phyloP scores from a whole-genome alignment of 139 green algal genomes.

The Coelastrella sp. region DNA sequence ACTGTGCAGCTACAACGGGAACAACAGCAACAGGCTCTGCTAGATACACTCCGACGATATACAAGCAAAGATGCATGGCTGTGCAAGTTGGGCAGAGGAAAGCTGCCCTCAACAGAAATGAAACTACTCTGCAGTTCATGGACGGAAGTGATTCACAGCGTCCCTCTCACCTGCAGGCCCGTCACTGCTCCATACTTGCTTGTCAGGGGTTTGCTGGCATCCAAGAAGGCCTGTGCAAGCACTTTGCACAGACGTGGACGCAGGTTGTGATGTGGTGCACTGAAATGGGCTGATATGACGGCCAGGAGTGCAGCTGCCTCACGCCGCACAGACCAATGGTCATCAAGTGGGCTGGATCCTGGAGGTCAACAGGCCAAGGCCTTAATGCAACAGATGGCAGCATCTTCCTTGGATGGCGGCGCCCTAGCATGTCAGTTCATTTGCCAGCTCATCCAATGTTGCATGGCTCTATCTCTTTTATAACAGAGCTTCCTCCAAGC shows the following conservation, averaged over 20 bases:
- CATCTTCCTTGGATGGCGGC: too few relatives aligned
- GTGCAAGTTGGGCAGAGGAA: too few relatives aligned
- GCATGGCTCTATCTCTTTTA: too few relatives aligned
- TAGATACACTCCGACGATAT: too few relatives aligned
- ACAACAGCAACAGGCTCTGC: background rate
- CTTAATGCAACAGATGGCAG: too few relatives aligned
- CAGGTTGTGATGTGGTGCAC: conserved; percentile 70
- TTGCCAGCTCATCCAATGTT: too few relatives aligned
- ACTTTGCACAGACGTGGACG: conserved; percentile 67
- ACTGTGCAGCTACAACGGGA: background rate
- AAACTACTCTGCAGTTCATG: too few relatives aligned
- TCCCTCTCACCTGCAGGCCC: conserved; percentile 9
- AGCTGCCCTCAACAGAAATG: too few relatives aligned
- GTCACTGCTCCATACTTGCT: conserved; percentile 71
- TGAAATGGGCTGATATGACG: conserved; percentile 55
- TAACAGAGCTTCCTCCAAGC: too few relatives aligned
- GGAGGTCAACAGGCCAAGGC: background rate
- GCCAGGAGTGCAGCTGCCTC: conserved; percentile 64
- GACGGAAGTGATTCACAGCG: too few relatives aligned
- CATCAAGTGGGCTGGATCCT: conserved; percentile 3
- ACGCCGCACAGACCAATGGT: conserved; percentile 73
- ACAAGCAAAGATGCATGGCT: too few relatives aligned
- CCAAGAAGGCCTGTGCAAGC: conserved; percentile 63
- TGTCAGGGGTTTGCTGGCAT: conserved; percentile 54
- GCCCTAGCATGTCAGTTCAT: too few relatives aligned